Evolutionary conservation across 2,329 filamentous ascomycete genomes (phyloP).

Genomic region (Cucurbitaria berberidis): DNA sequence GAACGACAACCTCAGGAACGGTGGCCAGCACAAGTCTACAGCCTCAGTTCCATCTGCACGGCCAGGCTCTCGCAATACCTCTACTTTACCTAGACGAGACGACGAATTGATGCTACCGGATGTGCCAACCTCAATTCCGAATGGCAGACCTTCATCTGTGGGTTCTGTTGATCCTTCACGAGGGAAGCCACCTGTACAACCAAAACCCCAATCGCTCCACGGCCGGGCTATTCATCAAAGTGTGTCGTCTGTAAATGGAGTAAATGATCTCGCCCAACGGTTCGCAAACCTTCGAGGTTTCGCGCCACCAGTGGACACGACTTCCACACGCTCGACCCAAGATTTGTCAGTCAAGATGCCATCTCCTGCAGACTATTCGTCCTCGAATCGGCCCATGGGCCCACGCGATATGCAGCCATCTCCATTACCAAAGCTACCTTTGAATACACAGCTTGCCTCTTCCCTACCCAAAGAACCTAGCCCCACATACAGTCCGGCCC

Average conservation of each 20-base stretch:
- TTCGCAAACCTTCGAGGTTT: slow-evolving; percentile 46
- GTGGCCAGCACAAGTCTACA: slow-evolving; percentile 51
- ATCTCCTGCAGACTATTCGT: slow-evolving; percentile 48
- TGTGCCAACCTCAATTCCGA: slow-evolving; percentile 29
- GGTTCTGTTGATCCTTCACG: slow-evolving; percentile 28
- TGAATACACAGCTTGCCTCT: slow-evolving; percentile 60
- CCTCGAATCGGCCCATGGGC: slow-evolving; percentile 49
- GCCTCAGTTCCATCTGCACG: slow-evolving; percentile 18
- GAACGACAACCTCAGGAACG: slow-evolving; percentile 62
- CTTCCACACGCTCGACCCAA: slow-evolving; percentile 25
- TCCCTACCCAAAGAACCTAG: slow-evolving; percentile 73
- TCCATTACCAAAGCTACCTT: slow-evolving; percentile 54
- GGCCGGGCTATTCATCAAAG: slow-evolving; percentile 62
- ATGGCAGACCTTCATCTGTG: slow-evolving; percentile 27
- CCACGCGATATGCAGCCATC: slow-evolving; percentile 61
- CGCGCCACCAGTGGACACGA: slow-evolving; percentile 29
- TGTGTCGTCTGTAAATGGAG: slow-evolving; percentile 25
- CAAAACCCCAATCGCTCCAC: slow-evolving; percentile 71
- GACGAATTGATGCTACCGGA: slow-evolving; percentile 47
- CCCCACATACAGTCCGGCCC: slow-evolving; percentile 78
- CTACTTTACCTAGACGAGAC: slow-evolving; percentile 15
- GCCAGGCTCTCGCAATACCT: slow-evolving; percentile 27
- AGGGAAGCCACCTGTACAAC: slow-evolving; percentile 58
- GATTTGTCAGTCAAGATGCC: slow-evolving; percentile 51
- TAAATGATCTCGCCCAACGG: slow-evolving; percentile 44